Base-by-base conservation (phyloP, 345 rosid genomes). In the Boechera divaricarpa region DNA sequence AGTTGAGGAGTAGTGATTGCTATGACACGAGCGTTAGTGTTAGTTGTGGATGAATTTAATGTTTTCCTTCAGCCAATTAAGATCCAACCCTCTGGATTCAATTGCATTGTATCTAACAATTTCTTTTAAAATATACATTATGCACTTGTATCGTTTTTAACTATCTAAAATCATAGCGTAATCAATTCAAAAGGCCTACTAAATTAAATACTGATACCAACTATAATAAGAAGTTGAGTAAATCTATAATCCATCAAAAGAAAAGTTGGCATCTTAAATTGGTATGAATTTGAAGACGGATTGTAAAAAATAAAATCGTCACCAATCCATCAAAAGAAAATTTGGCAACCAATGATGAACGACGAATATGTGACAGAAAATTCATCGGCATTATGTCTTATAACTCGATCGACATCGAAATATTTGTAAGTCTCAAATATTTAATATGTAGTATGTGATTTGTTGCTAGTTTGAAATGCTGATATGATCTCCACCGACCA, bases 41-140 rank as follows among this genome's bases (percentile, higher is more conserved):
- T 77, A 4, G 80, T 55, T 77, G 80, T 54, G 60, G 35, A 18
- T 45, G 76, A 55, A 77, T 70, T 77, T 63, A 77, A 45, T 77
- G 71, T 63, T 60, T 63, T 63, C 36, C 59, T 62, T 44, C 76
- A 7, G 8, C 33, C 52, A 69, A 18, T 76, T 69, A 69, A 67
- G 53, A 59, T 31, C 55, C 67, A 76, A 49, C 60, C 31, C 33
- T 76, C 16, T 62, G 35, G 39, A n/a, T 32, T 39, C 41, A 66
- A 57, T 12, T 67, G 53, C 67, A 57, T 44, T 48, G 48, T 49
- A 61, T 48, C 13, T 62, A 60, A 31, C 65, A 44, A 16, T 11
- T 5, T 16, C 16, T 32, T 4, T 7, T 2, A 45, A 45, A 15
- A 15, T 45, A 45, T 45, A 42, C 11, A 41, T 11, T 29, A 11